These are phyloP conservation scores for Xanthoceras sorbifolium DNA, from an alignment of 345 rosid species.

Conservation along the genomic window DNA sequence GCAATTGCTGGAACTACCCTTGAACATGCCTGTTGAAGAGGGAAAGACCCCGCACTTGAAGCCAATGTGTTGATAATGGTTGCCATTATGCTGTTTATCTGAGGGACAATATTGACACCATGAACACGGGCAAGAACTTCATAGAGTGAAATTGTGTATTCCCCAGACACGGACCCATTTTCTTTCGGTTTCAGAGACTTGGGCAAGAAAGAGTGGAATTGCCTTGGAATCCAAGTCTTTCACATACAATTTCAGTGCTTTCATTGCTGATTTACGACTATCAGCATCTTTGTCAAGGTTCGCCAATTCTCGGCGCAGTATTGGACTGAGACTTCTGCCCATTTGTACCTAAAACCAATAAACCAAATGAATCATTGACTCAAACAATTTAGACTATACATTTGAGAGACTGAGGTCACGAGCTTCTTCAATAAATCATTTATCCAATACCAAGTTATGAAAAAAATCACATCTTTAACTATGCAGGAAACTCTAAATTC, in stretches of 20 bases:
- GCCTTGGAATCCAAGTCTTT: constrained; percentile 82
- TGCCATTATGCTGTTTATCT: constrained; percentile 82
- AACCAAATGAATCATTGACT: not conserved
- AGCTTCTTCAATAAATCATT: not conserved
- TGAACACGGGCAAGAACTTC: constrained; percentile 96
- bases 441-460: not conserved
- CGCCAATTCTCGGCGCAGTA: constrained; percentile 64
- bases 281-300: constrained; percentile 89
- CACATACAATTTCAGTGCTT: constrained; percentile 76
- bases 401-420: not conserved
- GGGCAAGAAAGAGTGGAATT: constrained; percentile 79
- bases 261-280: constrained; percentile 77
- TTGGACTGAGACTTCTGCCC: constrained; percentile 76
- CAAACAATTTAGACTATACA: not conserved
- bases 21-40: constrained; percentile 97
- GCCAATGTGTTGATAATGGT: constrained; percentile 82
- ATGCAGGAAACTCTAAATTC: not conserved
- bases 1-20: constrained; percentile 94
- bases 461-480: not conserved
- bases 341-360: constrained; percentile 39
- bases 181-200: constrained; percentile 91
- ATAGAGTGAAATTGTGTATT: constrained; percentile 86
- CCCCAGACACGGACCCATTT: constrained; percentile 77
- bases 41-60: constrained; percentile 90
- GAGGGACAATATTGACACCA: constrained; percentile 89